phyloP scores from a whole-genome alignment of 2,329 filamentous ascomycete genomes.

The Malbranchea zuffiana region DNA sequence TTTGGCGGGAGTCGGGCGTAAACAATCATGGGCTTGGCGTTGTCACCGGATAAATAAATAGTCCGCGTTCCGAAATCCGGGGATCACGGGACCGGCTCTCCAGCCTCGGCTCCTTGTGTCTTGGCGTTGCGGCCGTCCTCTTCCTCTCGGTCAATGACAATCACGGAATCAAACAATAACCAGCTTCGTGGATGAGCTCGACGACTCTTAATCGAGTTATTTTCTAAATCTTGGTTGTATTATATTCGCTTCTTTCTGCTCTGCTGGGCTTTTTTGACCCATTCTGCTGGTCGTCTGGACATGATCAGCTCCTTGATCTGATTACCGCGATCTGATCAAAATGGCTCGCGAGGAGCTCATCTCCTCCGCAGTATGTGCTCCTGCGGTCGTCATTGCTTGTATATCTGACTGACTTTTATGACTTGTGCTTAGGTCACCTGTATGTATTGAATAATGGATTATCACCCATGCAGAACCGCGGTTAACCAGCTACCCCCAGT shows the following conservation, averaged over 20 bases:
- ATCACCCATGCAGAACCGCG: neutral
- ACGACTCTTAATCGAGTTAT: too few species aligned
- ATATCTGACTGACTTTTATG: constrained; percentile 19
- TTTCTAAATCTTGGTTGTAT: too few species aligned
- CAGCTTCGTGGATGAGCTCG: too few species aligned
- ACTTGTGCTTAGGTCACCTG: constrained; percentile 38
- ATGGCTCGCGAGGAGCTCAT: constrained; percentile 92
- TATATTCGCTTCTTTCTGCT: too few species aligned
- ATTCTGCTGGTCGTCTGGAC: too few species aligned
- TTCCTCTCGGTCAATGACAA: too few species aligned
- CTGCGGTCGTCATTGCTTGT: constrained; percentile 18
- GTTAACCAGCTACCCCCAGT: constrained; percentile 43
- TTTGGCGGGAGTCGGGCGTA: too few species aligned
- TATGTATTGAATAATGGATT: constrained; percentile 26
- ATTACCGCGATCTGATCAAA: constrained; percentile 35
- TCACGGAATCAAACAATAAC: too few species aligned
- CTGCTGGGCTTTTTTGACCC: too few species aligned
- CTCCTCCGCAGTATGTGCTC: constrained; percentile 57
- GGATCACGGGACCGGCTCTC: constrained; percentile 27
- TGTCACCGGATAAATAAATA: too few species aligned
- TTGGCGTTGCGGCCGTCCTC: constrained; percentile 6
- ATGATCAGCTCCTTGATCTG: neutral
- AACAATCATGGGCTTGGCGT: too few species aligned
- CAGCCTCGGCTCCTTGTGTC: constrained; percentile 14
- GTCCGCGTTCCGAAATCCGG: constrained; percentile 19